Percentiles rank a stretch among this genome's conserved stretches.
Conservation (phyloP, 1,139 yeast species). For the Sugiyamaella pinicola region DNA sequence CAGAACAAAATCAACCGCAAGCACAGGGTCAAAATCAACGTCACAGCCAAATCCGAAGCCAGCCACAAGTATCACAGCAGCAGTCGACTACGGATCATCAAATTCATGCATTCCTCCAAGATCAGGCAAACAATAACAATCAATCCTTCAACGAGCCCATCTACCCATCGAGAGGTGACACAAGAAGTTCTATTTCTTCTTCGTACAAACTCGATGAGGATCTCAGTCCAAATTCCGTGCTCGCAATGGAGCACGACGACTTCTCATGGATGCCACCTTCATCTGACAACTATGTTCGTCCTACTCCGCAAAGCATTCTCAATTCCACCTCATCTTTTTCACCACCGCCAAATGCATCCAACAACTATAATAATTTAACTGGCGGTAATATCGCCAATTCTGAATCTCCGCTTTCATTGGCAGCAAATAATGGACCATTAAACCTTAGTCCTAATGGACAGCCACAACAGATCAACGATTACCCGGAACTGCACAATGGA, state of each 20-base stretch:
- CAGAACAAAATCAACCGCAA: background rate
- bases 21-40: slow-evolving; percentile 11
- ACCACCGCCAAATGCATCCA: slow-evolving; percentile 20
- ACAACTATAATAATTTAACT: background rate
- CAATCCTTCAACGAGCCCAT: slow-evolving; percentile 5
- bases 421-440: slow-evolving; percentile 6
- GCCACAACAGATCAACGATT: background rate
- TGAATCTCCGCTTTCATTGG: slow-evolving; percentile 28
- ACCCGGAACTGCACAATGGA: slow-evolving; percentile 3
- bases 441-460: slow-evolving; percentile 9
- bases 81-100: slow-evolving; percentile 14
- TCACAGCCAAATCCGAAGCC: slow-evolving; percentile 16
- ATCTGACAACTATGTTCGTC: slow-evolving; percentile 17
- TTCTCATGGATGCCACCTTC: slow-evolving; percentile 33
- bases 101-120: slow-evolving; percentile 8
- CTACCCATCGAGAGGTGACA: slow-evolving; percentile 11
- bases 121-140: slow-evolving; percentile 1
- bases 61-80: slow-evolving; percentile 17
- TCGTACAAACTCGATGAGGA: slow-evolving; percentile 27
- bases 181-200: slow-evolving; percentile 18
- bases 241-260: slow-evolving; percentile 27
- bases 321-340: slow-evolving; percentile 23
- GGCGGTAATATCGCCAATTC: slow-evolving; percentile 8
- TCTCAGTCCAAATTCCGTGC: slow-evolving; percentile 26
- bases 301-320: slow-evolving; percentile 29